Evolutionary conservation across 495 filamentous ascomycete genomes (phyloP), one percentile per base, ranked within the genome.

Genomic region (Cercophora scortea): DNA sequence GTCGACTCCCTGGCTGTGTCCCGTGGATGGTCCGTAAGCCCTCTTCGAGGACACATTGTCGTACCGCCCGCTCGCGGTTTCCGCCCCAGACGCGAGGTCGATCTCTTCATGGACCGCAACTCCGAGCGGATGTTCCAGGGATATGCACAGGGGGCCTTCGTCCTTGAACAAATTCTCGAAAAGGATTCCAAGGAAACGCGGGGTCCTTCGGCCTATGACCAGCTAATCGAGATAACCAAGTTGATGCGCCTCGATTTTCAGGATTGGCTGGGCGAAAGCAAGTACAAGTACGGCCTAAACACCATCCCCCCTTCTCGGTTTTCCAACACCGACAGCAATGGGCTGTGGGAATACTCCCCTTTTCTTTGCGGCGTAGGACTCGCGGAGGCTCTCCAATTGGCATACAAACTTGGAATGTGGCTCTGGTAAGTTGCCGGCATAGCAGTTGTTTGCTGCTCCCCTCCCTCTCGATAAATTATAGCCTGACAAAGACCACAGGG

Each of bases 291-390:
- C 45, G 68, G 69, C 8, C 54, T 73, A 13, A 52, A 42, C 6
- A 57, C 25, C 1, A 62, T 72, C n/a, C 64, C 71, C 8, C 67
- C 71, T 45, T 73, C 72, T 35, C 72, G 69, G 10, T 76, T 79
- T 47, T 60, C 65, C 25, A 54, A 58, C 9, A 71, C 64, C 17
- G 67, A 73, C 49, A 32, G 66, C 1, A 78, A 77, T 50, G 73
- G 72, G 4, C 63, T 78, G 41, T 77, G 71, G 74, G 68, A 71
- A 35, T 78, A 75, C 48, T 78, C 72, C 15, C 77, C 74, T 3
- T 77, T 71, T 55, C 64, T 78, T 13, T 78, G 74, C 44, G 73
- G 73, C 8, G 67, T 64, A 4, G 72, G 74, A 3, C 63, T 78
- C 6, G 53, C 54, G 13, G 72, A 77, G 56, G 69, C 46, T 6